Base-by-base conservation (phyloP, 2,329 filamentous ascomycete genomes). In the Xylaria polymorpha region DNA sequence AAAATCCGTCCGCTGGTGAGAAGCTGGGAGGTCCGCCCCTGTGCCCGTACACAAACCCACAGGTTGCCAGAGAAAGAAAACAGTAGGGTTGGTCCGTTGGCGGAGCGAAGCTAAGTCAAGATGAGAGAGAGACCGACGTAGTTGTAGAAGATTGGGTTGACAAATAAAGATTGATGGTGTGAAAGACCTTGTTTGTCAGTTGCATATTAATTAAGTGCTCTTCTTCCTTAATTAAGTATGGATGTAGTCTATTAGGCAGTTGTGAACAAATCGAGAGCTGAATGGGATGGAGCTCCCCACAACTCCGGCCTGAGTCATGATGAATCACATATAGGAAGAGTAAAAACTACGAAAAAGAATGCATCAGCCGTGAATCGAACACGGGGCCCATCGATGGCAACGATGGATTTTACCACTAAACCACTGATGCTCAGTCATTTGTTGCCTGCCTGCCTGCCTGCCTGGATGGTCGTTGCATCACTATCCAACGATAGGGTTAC, bases 341-440 rank as follows among this genome's bases (percentile, higher is more conserved):
- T 7, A 53, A 56, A 51, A 50, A 57, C 29, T 18, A 18, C 1
- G 7, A 25, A 18, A 51, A 56, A n/a, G 1, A 14, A 41, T 80
- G 79, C 78, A 81, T 77, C 73, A 80, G 78, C 80, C 80, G 79
- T 74, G 81, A 82, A 82, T 82, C 80, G 80, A 82, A 82, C 81
- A 75, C 79, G 80, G 81, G 80, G 81, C 82, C 81, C 81, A 82
- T 84, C 82, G 82, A 84, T 84, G 82, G 83, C 82, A 84, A 84
- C 83, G 83, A 84, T 82, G 82, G 81, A 84, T 84, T 84, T 83
- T 84, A 84, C 82, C 82, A 83, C 81, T 84, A 83, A 83, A 84
- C 82, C 81, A 83, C 81, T 82, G 77, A 75, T 79, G 77, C 77
- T 69, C 1, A 10, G 18, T 0, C 2, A 14, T 14, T n/a, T n/a